Base-by-base conservation (phyloP, 192 early-diverging fungal genomes). In the Coemansia sp. region DNA sequence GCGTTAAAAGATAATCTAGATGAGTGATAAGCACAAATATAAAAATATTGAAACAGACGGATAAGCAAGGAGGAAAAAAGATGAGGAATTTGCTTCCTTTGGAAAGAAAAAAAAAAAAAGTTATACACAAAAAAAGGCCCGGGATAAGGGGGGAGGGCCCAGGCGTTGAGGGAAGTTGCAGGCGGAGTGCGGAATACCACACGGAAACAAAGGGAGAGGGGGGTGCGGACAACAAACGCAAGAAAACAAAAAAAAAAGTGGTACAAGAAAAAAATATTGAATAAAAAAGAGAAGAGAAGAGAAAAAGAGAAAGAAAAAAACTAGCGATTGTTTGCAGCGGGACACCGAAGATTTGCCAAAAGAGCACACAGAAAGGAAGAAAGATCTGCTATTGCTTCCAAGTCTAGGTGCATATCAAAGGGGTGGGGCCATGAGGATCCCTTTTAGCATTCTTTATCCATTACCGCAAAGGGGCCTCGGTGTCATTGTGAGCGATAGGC, bases 81-180 rank as follows among this genome's bases (percentile, higher is more conserved):
- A 39, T 17, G 38, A 52, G 35, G 13, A 32, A 50, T 23, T 50
- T 7, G n/a, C 19, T 23, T 19, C 26, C 23, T 30, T 53, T 6
- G 2, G 23, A 53, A 30, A 7, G 46, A 44, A 44, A n/a, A 49
- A 49, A n/a, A 46, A n/a, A 49, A 49, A n/a, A 46, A 49, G n/a
- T 49, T 49, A 49, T 49, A 17, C n/a, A 49, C 46, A 49, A 64
- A 43, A 64, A 47, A 40, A 66, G 13, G 50, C 39, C 60, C 8
- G 49, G 35, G 33, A 62, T 40, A 32, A 63, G 50, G 50, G 50
- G 26, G 50, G 9, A 30, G 50, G n/a, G 50, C 4, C 43, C 17
- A 44, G 43, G 4, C 43, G 43, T 44, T 14, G 19, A 53, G 50
- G 10, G 50, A 7, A 7, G 17, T 43, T 43, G 42, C 4, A 50